Percentiles rank a stretch among this genome's conserved stretches.
Conservation (phyloP, 768 basidiomycete species). For the Phlegmacium glaucopus region DNA sequence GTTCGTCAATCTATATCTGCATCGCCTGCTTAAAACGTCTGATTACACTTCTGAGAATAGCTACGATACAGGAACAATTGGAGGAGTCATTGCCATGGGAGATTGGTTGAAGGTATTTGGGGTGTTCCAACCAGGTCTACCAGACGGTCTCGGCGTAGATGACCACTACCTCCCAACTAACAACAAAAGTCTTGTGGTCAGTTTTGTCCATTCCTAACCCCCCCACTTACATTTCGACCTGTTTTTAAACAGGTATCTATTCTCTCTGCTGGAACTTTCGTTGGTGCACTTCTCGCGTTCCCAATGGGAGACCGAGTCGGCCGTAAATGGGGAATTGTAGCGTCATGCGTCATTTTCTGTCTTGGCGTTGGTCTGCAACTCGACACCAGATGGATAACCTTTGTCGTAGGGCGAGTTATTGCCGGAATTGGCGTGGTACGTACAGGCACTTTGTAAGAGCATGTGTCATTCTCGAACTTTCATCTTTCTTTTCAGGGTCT, state of each 20-base stretch:
- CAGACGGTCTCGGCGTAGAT: neutral
- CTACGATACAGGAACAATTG: conserved; percentile 83
- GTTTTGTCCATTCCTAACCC: neutral
- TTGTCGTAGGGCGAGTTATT: conserved; percentile 37
- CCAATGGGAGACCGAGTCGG: conserved; percentile 41
- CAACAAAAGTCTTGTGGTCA: conserved; percentile 37
- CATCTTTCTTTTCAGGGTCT: conserved; percentile 36
- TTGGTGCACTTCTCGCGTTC: conserved; percentile 55
- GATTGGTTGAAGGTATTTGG: conserved; percentile 54
- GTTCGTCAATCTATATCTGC: conserved; percentile 5
- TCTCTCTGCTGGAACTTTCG: conserved; percentile 84
- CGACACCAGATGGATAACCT: conserved; percentile 33
- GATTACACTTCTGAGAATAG: neutral
- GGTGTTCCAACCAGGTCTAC: conserved; percentile 9
- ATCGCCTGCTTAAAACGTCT: neutral
- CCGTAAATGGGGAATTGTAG: conserved; percentile 54
- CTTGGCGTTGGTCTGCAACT: conserved; percentile 65
- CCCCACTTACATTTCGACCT: no score
- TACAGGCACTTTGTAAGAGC: neutral
- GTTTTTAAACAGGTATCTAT: conserved; percentile 38
- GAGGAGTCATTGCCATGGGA: conserved; percentile 65
- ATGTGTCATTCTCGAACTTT: neutral
- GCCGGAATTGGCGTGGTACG: conserved; percentile 68
- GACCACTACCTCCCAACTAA: conserved; percentile 40
- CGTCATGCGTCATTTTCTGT: conserved; percentile 56